Percentiles rank a stretch among this genome's conserved stretches.
phyloP scores from a whole-genome alignment of 306 rosid species.

The Inga oerstediana region DNA sequence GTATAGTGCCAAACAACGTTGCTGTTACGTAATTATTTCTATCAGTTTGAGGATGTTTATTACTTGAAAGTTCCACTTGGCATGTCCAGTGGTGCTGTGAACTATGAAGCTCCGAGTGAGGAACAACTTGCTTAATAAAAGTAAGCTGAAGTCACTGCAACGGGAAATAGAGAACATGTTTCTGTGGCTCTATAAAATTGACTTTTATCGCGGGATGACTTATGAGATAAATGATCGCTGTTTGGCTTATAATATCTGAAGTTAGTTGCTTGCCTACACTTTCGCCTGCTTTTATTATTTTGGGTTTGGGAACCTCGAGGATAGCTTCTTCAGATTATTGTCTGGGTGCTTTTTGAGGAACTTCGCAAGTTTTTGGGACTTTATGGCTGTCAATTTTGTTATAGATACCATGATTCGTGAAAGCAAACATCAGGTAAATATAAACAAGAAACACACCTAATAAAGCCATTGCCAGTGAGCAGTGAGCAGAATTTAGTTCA shows the following conservation, averaged over 20 bases:
- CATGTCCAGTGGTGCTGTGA: neutral
- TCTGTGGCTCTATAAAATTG: neutral
- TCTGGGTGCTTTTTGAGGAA: neutral
- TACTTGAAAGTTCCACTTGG: neutral
- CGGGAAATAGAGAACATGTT: neutral
- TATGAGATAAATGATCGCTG: neutral
- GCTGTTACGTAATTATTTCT: neutral
- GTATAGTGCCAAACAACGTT: neutral
- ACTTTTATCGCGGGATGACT: neutral
- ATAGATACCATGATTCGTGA: neutral
- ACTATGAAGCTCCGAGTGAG: neutral
- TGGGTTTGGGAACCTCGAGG: neutral
- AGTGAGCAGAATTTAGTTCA: slow-evolving; percentile 33
- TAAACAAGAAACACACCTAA: neutral
- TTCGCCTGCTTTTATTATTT: neutral
- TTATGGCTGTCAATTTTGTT: neutral
- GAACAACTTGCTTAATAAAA: neutral
- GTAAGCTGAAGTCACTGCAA: neutral
- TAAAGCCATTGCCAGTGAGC: slow-evolving; percentile 18
- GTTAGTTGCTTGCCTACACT: neutral
- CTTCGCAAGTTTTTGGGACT: neutral
- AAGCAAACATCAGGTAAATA: neutral
- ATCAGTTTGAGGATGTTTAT: slow-evolving; percentile 17
- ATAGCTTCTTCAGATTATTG: neutral
- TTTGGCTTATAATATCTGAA: neutral